phyloP scores from a whole-genome alignment of 495 filamentous ascomycete species.

The Daldinia childiae region DNA sequence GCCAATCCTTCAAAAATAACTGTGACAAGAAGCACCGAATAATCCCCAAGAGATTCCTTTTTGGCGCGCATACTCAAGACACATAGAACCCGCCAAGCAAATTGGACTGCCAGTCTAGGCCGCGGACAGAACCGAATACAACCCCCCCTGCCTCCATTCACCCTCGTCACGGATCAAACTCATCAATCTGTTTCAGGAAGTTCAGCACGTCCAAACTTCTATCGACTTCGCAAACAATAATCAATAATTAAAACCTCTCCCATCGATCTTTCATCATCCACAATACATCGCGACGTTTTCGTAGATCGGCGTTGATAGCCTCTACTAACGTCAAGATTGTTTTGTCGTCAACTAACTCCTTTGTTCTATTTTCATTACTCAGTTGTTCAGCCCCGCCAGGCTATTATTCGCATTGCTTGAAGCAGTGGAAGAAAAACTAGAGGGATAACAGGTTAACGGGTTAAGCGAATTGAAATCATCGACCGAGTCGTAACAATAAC shows the following conservation, averaged over 20 bases:
- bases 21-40: conserved; percentile 21
- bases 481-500: conserved; percentile 6
- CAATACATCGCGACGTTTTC: conserved; percentile 15
- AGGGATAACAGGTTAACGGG: conserved; percentile 14
- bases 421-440: neutral
- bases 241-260: conserved; percentile 21
- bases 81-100: conserved; percentile 16
- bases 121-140: conserved; percentile 31
- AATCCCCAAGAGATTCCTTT: conserved; percentile 12
- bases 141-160: conserved; percentile 35
- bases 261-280: conserved; percentile 6
- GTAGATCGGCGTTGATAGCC: conserved; percentile 19
- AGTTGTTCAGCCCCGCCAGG: conserved; percentile 8
- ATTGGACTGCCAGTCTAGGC: conserved; percentile 19
- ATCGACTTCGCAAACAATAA: conserved; percentile 25
- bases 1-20: conserved; percentile 7
- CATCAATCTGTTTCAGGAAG: conserved; percentile 58
- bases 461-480: conserved; percentile 13
- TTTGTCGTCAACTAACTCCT: conserved; percentile 8
- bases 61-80: conserved; percentile 18
- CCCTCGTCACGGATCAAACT: conserved; percentile 49
- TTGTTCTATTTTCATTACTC: neutral
- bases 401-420: conserved; percentile 10
- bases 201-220: conserved; percentile 46
- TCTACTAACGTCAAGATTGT: conserved; percentile 12